phyloP scores from a whole-genome alignment of 345 rosid genomes.

The Excoecaria agallocha region DNA sequence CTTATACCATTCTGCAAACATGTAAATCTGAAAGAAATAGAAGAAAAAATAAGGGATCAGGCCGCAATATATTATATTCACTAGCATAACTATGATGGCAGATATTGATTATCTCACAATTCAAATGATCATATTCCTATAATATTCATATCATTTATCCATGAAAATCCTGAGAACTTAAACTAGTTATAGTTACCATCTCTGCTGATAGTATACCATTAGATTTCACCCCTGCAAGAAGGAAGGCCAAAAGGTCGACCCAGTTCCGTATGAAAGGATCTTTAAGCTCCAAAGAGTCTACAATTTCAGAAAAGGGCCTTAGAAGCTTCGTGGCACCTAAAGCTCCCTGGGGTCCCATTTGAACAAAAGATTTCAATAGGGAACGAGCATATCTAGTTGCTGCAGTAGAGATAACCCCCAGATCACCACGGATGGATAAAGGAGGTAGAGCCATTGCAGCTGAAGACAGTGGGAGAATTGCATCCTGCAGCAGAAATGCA shows the following conservation, averaged over 20 bases:
- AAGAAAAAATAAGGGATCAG: background rate
- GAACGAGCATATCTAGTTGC: slow-evolving; percentile 92
- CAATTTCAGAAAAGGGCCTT: slow-evolving; percentile 76
- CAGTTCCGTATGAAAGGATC: slow-evolving; percentile 89
- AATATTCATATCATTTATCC: background rate
- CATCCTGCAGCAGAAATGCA: slow-evolving; percentile 53
- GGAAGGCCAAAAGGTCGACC: slow-evolving; percentile 91
- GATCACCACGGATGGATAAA: slow-evolving; percentile 77
- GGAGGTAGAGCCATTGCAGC: slow-evolving; percentile 96
- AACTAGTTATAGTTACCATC: slow-evolving; percentile 67
- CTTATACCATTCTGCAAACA: slow-evolving; percentile 98
- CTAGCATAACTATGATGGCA: background rate
- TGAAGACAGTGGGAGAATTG: slow-evolving; percentile 82
- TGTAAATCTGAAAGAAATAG: slow-evolving; percentile 63
- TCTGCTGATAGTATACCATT: slow-evolving; percentile 96
- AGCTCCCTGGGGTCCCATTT: slow-evolving; percentile 90
- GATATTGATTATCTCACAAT: background rate
- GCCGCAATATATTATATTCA: background rate
- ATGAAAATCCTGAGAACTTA: background rate
- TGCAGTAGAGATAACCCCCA: slow-evolving; percentile 85
- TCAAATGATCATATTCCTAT: background rate
- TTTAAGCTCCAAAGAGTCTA: slow-evolving; percentile 70
- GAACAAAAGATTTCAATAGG: slow-evolving; percentile 63
- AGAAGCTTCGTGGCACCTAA: slow-evolving; percentile 82
- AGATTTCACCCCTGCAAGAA: slow-evolving; percentile 97